Evolutionary conservation across 495 filamentous ascomycete genomes (phyloP).

Genomic region (Paragyromitra xinjiangensis): DNA sequence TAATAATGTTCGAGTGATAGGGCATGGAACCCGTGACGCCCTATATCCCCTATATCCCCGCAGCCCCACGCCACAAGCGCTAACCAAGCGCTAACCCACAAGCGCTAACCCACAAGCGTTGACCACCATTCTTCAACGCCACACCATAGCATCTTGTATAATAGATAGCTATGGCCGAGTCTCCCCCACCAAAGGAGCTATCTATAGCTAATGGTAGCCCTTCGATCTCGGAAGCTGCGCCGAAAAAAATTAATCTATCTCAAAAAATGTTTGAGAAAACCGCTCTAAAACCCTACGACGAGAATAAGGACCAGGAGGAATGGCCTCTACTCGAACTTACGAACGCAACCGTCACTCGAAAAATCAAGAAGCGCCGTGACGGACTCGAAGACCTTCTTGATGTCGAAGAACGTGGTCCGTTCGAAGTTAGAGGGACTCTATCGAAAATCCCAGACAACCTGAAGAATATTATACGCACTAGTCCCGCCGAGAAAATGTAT

Average conservation of each 20-base stretch:
- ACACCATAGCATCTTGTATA: background rate
- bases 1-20: background rate
- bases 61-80: background rate
- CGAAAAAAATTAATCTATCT: background rate
- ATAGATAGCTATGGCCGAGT: background rate
- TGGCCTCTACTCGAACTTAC: constrained; percentile 53
- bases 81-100: too few relatives aligned
- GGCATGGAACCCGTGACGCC: background rate
- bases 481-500: constrained; percentile 9
- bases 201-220: background rate
- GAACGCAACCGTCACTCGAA: constrained; percentile 31
- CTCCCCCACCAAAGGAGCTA: background rate
- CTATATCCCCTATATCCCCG: background rate
- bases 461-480: background rate
- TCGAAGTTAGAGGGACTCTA: constrained; percentile 39
- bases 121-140: background rate
- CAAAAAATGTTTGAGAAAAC: constrained; percentile 40
- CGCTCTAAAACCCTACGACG: constrained; percentile 18
- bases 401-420: constrained; percentile 46
- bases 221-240: background rate
- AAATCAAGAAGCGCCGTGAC: background rate
- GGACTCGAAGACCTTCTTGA: constrained; percentile 48
- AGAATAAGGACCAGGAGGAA: constrained; percentile 17
- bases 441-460: background rate
- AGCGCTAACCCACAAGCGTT: background rate